Conservation (phyloP, 805 yeast species). For the Metschnikowia lunata region DNA sequence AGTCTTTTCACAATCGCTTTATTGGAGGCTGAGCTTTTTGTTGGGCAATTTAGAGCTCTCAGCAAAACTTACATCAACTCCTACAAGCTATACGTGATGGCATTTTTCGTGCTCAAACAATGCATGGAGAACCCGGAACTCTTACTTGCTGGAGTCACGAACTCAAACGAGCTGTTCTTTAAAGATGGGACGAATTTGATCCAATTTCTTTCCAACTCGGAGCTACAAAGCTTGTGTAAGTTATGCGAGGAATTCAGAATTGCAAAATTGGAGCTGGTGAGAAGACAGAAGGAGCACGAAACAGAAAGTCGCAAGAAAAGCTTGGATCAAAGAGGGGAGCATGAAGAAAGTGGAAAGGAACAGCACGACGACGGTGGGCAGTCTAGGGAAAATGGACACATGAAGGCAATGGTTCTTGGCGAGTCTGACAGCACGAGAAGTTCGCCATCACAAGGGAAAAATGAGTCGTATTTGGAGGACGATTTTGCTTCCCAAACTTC, state of each 20-base stretch:
- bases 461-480: background rate
- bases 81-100: constrained; percentile 38
- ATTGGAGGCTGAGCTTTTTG: constrained; percentile 39
- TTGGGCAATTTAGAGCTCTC: constrained; percentile 38
- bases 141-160: constrained; percentile 29
- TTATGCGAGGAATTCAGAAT: constrained; percentile 37
- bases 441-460: background rate
- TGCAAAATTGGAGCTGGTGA: constrained; percentile 27
- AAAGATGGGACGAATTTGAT: constrained; percentile 39
- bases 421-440: background rate
- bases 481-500: background rate
- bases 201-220: constrained; percentile 33
- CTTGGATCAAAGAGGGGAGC: background rate
- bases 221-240: constrained; percentile 31
- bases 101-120: constrained; percentile 37
- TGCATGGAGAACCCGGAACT: constrained; percentile 38
- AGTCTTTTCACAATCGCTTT: constrained; percentile 29
- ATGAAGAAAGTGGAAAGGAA: background rate
- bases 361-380: background rate
- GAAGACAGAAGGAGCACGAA: constrained; percentile 17
- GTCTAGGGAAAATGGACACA: background rate
- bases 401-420: background rate
- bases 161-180: constrained; percentile 23
- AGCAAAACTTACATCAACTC: constrained; percentile 38
- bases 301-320: constrained; percentile 9